These are phyloP conservation scores for Psilocybe cyanescens DNA, from an alignment of 768 basidiomycete genomes.

Conservation along the genomic window DNA sequence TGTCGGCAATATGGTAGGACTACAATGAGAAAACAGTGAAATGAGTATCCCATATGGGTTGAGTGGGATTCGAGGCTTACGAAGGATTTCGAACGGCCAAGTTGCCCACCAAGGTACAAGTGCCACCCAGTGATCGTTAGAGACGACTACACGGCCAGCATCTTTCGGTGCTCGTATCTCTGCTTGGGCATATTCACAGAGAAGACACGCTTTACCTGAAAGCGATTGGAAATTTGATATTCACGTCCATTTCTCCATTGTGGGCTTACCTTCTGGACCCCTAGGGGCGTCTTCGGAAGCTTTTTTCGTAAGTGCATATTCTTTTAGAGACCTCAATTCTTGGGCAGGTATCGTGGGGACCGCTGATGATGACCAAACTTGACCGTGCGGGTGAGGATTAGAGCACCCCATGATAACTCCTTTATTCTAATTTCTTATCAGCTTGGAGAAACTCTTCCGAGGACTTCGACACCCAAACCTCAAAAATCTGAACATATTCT, in stretches of 20 bases:
- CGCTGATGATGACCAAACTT: conserved; percentile 80
- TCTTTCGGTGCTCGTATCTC: conserved; percentile 50
- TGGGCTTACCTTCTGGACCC: conserved; percentile 47
- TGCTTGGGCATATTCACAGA: conserved; percentile 79
- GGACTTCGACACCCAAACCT: conserved; percentile 49
- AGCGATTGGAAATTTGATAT: not conserved
- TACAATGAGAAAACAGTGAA: conserved; percentile 26
- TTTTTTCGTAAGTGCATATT: conserved; percentile 42
- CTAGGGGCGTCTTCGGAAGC: conserved; percentile 52
- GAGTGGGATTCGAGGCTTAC: conserved; percentile 39
- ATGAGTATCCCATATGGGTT: not conserved
- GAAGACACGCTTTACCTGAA: conserved; percentile 63
- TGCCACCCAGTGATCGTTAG: conserved; percentile 80
- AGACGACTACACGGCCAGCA: conserved; percentile 65
- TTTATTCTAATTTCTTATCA: conserved; percentile 70
- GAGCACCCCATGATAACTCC: conserved; percentile 95
- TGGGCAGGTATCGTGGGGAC: conserved; percentile 72
- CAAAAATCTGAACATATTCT: conserved; percentile 87
- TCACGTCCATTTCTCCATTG: not conserved
- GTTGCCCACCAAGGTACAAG: conserved; percentile 95
- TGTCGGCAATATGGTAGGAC: conserved; percentile 82
- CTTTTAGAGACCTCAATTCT: conserved; percentile 61
- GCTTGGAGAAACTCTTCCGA: not conserved
- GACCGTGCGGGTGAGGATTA: conserved; percentile 94
- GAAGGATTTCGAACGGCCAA: conserved; percentile 89